Conservation (phyloP, 2,329 filamentous ascomycete genomes). For the Myriosclerotinia scirpicola region DNA sequence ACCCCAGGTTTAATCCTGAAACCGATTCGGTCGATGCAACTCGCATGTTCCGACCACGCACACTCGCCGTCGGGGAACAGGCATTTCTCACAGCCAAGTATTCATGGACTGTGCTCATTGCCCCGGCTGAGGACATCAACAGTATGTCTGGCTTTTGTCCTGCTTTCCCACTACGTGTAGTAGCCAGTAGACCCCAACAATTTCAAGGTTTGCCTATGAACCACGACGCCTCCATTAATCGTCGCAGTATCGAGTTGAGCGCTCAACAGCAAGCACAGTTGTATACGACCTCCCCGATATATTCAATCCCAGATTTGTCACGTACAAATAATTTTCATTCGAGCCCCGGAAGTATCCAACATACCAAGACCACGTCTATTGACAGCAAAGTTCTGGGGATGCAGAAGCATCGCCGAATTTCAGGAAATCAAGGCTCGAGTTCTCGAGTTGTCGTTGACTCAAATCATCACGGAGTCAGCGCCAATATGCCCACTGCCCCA, state of each 20-base stretch:
- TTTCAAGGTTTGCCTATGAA: not conserved
- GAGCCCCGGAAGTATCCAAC: not conserved
- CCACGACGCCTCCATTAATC: not conserved
- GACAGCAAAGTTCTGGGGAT: too few relatives aligned
- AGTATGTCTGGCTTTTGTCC: not conserved
- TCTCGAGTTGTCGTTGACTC: not conserved
- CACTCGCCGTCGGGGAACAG: not conserved
- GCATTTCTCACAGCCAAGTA: not conserved
- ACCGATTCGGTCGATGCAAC: not conserved
- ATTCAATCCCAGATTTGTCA: not conserved
- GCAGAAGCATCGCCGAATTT: not conserved
- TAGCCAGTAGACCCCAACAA: not conserved
- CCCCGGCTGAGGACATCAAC: not conserved
- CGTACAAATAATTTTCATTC: not conserved
- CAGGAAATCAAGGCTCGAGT: too few relatives aligned
- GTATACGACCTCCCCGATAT: not conserved
- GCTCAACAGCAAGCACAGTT: too few relatives aligned
- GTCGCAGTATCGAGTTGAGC: not conserved
- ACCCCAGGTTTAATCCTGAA: not conserved
- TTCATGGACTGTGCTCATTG: conserved; percentile 6
- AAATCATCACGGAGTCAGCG: not conserved
- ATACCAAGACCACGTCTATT: not conserved
- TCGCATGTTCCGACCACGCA: not conserved
- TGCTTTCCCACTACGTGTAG: not conserved
- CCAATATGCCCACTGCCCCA: not conserved